Conservation (phyloP, 805 yeast species). For the Metschnikowia lochheadii region DNA sequence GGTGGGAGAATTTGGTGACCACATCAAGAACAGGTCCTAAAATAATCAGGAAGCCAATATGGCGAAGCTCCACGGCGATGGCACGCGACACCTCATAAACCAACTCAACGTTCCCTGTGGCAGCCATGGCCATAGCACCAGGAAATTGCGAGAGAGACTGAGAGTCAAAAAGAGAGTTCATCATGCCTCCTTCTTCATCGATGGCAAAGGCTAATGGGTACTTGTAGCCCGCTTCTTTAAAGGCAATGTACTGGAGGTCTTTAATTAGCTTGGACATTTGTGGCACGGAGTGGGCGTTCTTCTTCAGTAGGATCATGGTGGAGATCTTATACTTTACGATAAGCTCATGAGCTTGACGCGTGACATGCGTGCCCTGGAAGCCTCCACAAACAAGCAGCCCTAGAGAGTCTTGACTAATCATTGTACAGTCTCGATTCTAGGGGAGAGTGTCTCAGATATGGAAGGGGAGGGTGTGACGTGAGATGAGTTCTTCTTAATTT, state of each 20-base stretch:
- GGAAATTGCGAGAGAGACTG: conserved; percentile 54
- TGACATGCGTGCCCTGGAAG: conserved; percentile 51
- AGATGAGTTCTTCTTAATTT: not conserved
- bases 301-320: conserved; percentile 47
- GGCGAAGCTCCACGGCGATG: conserved; percentile 46
- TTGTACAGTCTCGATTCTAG: not conserved
- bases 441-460: not conserved
- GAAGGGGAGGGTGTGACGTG: not conserved
- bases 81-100: conserved; percentile 53
- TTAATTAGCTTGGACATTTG: conserved; percentile 48
- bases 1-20: conserved; percentile 51
- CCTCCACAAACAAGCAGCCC: conserved; percentile 61
- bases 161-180: conserved; percentile 53
- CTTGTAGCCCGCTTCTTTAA: conserved; percentile 42
- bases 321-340: conserved; percentile 50
- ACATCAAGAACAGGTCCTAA: conserved; percentile 64
- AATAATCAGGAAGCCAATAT: conserved; percentile 53
- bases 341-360: conserved; percentile 49
- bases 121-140: conserved; percentile 61
- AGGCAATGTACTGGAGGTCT: conserved; percentile 54
- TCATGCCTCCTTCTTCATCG: conserved; percentile 64
- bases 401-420: conserved; percentile 8
- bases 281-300: conserved; percentile 47
- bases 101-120: conserved; percentile 46
- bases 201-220: conserved; percentile 54